A percentile compares a stretch with the other conserved stretches of the same genome.
These are phyloP conservation scores for Nidularia pulvinata DNA, from an alignment of 768 basidiomycete genomes.

Conservation along the genomic window DNA sequence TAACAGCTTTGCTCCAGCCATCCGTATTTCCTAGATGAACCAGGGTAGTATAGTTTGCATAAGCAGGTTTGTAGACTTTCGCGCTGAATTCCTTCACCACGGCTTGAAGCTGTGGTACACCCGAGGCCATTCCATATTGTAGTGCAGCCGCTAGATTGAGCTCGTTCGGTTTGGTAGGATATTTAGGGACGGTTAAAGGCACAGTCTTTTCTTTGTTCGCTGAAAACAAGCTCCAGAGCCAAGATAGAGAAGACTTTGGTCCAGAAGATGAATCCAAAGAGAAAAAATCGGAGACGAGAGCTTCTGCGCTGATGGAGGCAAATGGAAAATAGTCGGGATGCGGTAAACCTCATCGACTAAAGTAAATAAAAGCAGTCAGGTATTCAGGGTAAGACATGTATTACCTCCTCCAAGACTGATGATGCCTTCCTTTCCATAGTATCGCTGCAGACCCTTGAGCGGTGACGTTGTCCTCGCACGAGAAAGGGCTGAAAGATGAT, in stretches of 20 bases:
- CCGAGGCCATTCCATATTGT: constrained; percentile 62
- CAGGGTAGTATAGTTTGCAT: constrained; percentile 56
- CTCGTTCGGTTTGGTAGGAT: constrained; percentile 35
- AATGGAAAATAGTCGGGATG: constrained; percentile 73
- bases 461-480: constrained; percentile 50
- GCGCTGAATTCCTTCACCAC: constrained; percentile 58
- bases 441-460: constrained; percentile 68
- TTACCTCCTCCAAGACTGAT: constrained; percentile 72
- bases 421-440: constrained; percentile 49
- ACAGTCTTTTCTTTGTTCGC: constrained; percentile 39
- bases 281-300: constrained; percentile 34
- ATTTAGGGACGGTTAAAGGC: constrained; percentile 62
- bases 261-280: constrained; percentile 25
- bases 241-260: constrained; percentile 35
- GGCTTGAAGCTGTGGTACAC: constrained; percentile 53
- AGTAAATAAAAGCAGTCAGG: too few species aligned
- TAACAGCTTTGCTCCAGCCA: constrained; percentile 58
- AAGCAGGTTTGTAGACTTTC: constrained; percentile 57
- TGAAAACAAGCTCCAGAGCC: constrained; percentile 60
- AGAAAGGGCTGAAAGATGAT: constrained; percentile 65
- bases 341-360: constrained; percentile 49
- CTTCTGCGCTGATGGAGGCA: constrained; percentile 54
- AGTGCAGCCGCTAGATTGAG: constrained; percentile 65
- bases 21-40: constrained; percentile 74
- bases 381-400: constrained; percentile 1